Base-by-base conservation (phyloP, 208 protist species). In the Leishmania amazonensis region DNA sequence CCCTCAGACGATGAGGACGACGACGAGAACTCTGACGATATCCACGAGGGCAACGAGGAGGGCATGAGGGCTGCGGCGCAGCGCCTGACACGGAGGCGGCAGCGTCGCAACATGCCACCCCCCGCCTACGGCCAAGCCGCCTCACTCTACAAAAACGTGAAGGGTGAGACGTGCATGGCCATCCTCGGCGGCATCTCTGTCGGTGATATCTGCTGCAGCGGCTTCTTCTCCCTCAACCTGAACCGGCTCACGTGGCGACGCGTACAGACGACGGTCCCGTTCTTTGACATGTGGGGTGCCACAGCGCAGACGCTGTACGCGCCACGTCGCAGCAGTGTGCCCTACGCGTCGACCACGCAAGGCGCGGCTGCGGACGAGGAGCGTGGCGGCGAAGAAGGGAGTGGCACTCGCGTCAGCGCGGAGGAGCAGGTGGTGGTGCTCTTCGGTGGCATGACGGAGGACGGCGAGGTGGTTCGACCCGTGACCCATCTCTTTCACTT, bases 401-500 rank as follows among this genome's bases (percentile, higher is more conserved):
- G 40, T n/a, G 31, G 19, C 28, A 51, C 64, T 4, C 51, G 38
- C 38, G 57, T 54, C 51, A 60, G 60, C 9, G 73, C 75, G 45
- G 81, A 89, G 45, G 87, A 93, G 42, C 82, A 95, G 72, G 92
- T 95, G 31, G 81, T 94, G 13, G 90, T 95, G 6, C 28, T 95
- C 40, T 95, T 95, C 84, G 92, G 92, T 76, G 92, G 92, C 24
- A 91, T 94, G 87, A 85, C 82, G 3, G 81, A 80, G n/a, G 67
- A 60, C 0, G 81, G 73, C 7, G 75, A 82, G 38, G 80, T 82
- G 47, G 75, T 87, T 57, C 31, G 83, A 64, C 82, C 85, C 65
- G 75, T 75, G 75, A 93, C 90, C 45, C 86, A 84, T 65, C 65
- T 92, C 58, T 62, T 95, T 19, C 89, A 93, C 81, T 57, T 91